Base-by-base conservation (phyloP, 768 basidiomycete species). In the Podaxis sp. region DNA sequence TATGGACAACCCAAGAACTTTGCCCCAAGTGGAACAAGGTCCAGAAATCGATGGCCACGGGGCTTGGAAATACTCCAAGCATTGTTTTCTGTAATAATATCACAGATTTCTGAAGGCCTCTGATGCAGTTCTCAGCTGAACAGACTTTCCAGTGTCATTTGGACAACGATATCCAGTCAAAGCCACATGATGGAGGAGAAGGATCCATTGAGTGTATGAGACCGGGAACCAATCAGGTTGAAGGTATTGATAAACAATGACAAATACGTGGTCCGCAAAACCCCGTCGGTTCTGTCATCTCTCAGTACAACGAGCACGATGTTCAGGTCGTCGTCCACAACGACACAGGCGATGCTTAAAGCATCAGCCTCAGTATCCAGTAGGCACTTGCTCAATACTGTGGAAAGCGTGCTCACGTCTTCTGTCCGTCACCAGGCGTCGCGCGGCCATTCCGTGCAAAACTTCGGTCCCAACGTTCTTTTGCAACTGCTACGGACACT, bases 401-500 rank as follows among this genome's bases (percentile, higher is more conserved):
- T 12, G 52, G n/a, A 28, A 6, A 13, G n/a, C 1, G 6, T 56
- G 2, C n/a, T 63, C 12, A 59, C 5, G 24, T 7, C 36, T 63
- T 64, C 67, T 28, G 37, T 40, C 56, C 26, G 49, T 48, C 24
- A 22, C 22, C 50, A 74, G 72, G 67, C 58, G 66, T 74, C 48
- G 66, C 72, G 22, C 71, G 73, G 6, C 71, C 74, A 40, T 69
- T 73, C 60, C 75, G 74, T 51, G 73, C 76, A 64, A 78, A 76
- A 73, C 70, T 74, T 46, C 69, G 74, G 65, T 71, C 72, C 28
- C 69, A 68, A 40, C 79, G 82, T 56, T 76, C 79, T 22, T 75
- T 95, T 66, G 93, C 93, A 50, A 93, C 93, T 7, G 87, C 88
- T 37, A 83, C 87, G 40, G 88, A 93, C 71, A 80, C 92, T n/a